Evolutionary conservation across 257 asterid species (phyloP).

Genomic region (Scutellaria baicalensis): DNA sequence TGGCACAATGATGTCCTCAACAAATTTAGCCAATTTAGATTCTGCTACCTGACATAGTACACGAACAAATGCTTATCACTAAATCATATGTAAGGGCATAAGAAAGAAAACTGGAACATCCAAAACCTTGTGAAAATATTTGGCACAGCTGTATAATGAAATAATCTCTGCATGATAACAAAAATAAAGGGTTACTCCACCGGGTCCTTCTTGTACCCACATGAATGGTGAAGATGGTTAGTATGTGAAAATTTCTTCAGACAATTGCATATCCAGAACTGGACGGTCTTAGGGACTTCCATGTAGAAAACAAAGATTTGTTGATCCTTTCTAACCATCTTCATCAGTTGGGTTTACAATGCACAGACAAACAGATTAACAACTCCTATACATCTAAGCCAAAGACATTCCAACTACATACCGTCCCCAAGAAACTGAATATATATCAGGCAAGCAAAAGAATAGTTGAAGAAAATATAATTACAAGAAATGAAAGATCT

Average conservation of each 20-base stretch:
- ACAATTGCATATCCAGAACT: background rate
- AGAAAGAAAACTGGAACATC: slow-evolving; percentile 10
- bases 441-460: background rate
- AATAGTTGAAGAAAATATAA: background rate
- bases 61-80: slow-evolving; percentile 12
- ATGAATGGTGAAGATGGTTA: background rate
- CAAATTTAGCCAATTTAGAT: slow-evolving; percentile 88
- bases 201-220: background rate
- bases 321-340: background rate
- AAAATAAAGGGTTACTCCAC: background rate
- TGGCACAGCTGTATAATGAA: slow-evolving; percentile 4
- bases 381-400: background rate
- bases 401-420: too few relatives aligned
- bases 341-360: background rate
- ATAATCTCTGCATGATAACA: slow-evolving; percentile 6
- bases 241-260: background rate
- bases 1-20: slow-evolving; percentile 93
- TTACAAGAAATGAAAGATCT: background rate
- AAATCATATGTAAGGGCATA: slow-evolving; percentile 4
- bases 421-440: background rate
- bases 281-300: background rate
- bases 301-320: background rate
- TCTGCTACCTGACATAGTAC: slow-evolving; percentile 73
- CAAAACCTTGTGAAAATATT: slow-evolving; percentile 5
- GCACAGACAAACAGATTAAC: background rate